These are phyloP conservation scores for Pisolithus albus DNA, from an alignment of 768 basidiomycete genomes.

Conservation along the genomic window DNA sequence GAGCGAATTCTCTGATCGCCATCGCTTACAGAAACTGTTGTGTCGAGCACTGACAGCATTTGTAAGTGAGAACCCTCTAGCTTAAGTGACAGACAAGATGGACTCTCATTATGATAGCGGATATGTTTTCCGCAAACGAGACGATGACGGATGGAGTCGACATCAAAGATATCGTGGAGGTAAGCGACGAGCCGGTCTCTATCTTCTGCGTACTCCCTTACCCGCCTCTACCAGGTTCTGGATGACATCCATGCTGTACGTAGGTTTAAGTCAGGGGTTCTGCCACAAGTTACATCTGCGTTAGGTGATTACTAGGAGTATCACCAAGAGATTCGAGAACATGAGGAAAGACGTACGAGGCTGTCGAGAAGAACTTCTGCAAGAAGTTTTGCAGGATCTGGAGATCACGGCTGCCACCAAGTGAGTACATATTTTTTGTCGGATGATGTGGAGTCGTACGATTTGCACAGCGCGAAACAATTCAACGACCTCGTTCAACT, in stretches of 20 bases:
- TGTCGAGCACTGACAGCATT: neutral
- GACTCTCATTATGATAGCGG: neutral
- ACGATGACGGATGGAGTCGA: conserved; percentile 6
- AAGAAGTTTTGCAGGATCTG: conserved; percentile 38
- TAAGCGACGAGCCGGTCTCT: conserved; percentile 15
- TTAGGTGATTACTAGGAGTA: conserved; percentile 44
- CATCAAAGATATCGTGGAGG: conserved; percentile 37
- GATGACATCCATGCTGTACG: conserved; percentile 43
- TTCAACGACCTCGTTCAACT: conserved; percentile 51
- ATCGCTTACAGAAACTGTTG: neutral
- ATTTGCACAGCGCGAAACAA: conserved; percentile 35
- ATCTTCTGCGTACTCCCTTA: neutral
- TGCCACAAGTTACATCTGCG: conserved; percentile 10
- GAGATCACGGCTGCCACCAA: conserved; percentile 33
- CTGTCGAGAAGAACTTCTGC: conserved; percentile 42
- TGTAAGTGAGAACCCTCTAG: neutral
- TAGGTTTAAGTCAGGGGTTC: neutral
- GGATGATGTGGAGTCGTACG: neutral
- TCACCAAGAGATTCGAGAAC: conserved; percentile 40
- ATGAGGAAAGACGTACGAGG: conserved; percentile 40
- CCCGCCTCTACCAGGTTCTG: conserved; percentile 33
- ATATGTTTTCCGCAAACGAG: neutral
- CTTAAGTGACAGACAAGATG: too few species aligned
- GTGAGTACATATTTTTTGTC: conserved; percentile 6
- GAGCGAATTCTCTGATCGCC: neutral